Evolutionary conservation across 805 yeast species (phyloP).

Genomic region (Candida adriatica): DNA sequence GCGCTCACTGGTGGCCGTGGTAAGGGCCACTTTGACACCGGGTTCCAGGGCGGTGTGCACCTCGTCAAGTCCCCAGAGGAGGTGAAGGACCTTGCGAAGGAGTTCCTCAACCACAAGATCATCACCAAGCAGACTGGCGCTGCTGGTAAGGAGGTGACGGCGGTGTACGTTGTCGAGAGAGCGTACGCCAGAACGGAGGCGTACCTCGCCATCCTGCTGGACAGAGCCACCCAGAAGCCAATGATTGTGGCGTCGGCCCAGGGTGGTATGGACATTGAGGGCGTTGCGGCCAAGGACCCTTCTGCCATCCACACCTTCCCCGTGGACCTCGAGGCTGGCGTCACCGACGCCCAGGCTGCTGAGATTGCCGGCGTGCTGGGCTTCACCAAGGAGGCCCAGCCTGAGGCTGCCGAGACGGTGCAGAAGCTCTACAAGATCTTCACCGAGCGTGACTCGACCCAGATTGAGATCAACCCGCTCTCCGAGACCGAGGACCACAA

Average conservation of each 20-base stretch:
- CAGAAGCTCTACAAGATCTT: constrained; percentile 85
- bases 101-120: constrained; percentile 88
- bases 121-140: constrained; percentile 98
- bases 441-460: constrained; percentile 90
- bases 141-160: constrained; percentile 94
- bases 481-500: constrained; percentile 86
- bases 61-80: constrained; percentile 79
- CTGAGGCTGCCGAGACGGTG: constrained; percentile 84
- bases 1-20: constrained; percentile 99
- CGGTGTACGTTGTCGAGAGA: constrained; percentile 93
- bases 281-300: constrained; percentile 90
- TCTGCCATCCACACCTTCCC: constrained; percentile 85
- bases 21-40: constrained; percentile 95
- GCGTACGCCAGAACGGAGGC: constrained; percentile 93
- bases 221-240: constrained; percentile 85
- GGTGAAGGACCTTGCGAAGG: constrained; percentile 76
- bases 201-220: constrained; percentile 89
- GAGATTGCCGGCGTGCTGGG: constrained; percentile 78
- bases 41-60: constrained; percentile 95
- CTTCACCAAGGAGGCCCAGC: constrained; percentile 67
- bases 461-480: constrained; percentile 97
- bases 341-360: constrained; percentile 67
- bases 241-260: constrained; percentile 92
- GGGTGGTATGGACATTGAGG: constrained; percentile 99
- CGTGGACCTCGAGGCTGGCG: constrained; percentile 71